A percentile compares a stretch with the other conserved stretches of the same genome.
Conservation (phyloP, 1,139 yeast genomes). For the Groenewaldozyma auringiensis region DNA sequence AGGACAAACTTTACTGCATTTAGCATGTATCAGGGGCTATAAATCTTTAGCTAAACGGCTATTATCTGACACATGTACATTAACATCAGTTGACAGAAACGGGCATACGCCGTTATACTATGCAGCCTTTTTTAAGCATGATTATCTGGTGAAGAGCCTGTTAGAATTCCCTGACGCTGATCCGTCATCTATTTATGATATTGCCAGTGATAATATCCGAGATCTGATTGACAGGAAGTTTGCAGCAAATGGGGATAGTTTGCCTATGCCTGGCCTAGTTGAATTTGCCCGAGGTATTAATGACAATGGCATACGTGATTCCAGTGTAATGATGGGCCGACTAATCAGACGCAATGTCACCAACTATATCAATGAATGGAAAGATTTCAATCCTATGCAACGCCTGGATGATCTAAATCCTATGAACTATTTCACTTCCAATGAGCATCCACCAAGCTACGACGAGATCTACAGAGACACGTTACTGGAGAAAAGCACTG, state of each 20-base stretch:
- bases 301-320: slow-evolving; percentile 1
- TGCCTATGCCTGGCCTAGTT: neutral
- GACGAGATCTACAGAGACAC: slow-evolving; percentile 65
- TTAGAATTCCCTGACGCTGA: slow-evolving; percentile 54
- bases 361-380: neutral
- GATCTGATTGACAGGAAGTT: slow-evolving; percentile 11
- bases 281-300: neutral
- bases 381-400: slow-evolving; percentile 1
- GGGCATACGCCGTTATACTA: slow-evolving; percentile 78
- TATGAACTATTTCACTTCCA: slow-evolving; percentile 8
- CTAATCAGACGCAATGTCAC: neutral
- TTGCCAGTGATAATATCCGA: slow-evolving; percentile 46
- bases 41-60: slow-evolving; percentile 49
- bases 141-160: slow-evolving; percentile 47
- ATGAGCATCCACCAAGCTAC: slow-evolving; percentile 48
- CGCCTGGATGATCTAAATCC: neutral
- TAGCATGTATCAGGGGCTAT: slow-evolving; percentile 67
- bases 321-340: slow-evolving; percentile 1
- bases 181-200: slow-evolving; percentile 38
- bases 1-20: slow-evolving; percentile 77
- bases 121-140: slow-evolving; percentile 64
- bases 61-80: slow-evolving; percentile 64
- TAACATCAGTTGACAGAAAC: slow-evolving; percentile 60
- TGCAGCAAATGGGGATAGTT: neutral
- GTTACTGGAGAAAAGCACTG: slow-evolving; percentile 32